phyloP scores from a whole-genome alignment of 1,139 yeast genomes.

The Nakaseomyces delphensis region DNA sequence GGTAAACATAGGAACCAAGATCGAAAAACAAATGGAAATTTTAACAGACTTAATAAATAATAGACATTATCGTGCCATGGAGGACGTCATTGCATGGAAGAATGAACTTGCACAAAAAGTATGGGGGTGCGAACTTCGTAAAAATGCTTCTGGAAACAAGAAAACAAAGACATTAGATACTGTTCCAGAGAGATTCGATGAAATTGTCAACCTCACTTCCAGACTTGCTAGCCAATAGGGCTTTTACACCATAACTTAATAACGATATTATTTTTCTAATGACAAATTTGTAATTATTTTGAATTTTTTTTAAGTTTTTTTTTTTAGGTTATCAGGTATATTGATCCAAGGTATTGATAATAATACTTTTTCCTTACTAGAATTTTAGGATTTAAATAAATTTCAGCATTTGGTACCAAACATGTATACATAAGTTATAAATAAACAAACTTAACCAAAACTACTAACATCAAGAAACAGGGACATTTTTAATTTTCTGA shows the following conservation, averaged over 20 bases:
- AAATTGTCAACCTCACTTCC: slow-evolving; percentile 16
- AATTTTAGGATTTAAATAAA: no score
- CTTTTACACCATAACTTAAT: background rate
- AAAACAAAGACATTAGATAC: slow-evolving; percentile 13
- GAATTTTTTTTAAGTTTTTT: background rate
- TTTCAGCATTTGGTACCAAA: no score
- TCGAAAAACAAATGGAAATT: slow-evolving; percentile 20
- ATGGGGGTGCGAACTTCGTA: slow-evolving; percentile 23
- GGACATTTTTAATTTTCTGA: no score
- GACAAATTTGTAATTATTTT: slow-evolving; percentile 1
- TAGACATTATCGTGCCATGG: slow-evolving; percentile 21
- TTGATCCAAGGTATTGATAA: no score
- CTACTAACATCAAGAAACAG: no score
- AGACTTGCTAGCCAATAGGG: slow-evolving; percentile 8
- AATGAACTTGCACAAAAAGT: slow-evolving; percentile 19
- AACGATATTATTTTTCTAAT: slow-evolving; percentile 1
- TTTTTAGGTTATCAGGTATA: background rate
- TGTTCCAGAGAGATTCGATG: slow-evolving; percentile 16
- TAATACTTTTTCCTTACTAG: no score
- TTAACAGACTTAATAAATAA: slow-evolving; percentile 22
- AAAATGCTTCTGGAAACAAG: slow-evolving; percentile 21
- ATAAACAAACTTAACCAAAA: no score
- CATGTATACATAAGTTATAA: no score
- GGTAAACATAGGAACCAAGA: slow-evolving; percentile 15
- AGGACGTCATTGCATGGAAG: slow-evolving; percentile 23